Evolutionary conservation across 73 alveolate genomes (phyloP).

Genomic region (Paramecium caudatum): DNA sequence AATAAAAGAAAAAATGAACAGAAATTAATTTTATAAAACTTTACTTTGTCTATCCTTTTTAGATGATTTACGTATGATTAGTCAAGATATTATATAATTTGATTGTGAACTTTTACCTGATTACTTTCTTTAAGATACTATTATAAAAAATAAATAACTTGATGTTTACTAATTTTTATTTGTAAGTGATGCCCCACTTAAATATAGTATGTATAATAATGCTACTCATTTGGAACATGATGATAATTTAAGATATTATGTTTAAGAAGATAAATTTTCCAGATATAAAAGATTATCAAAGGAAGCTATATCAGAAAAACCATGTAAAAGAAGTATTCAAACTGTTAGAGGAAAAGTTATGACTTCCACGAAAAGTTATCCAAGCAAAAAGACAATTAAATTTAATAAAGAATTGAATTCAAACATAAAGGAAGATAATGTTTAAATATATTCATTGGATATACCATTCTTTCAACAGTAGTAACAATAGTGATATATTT

Average conservation of each 20-base stretch:
- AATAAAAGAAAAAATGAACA: constrained; percentile 18
- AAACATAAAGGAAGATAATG: no score
- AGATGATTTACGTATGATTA: constrained; percentile 39
- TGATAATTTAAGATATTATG: neutral
- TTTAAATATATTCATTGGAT: no score
- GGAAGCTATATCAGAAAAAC: neutral
- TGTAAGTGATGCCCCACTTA: neutral
- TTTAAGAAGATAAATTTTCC: neutral
- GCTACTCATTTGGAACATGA: neutral
- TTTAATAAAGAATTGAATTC: constrained; percentile 5
- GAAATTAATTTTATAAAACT: constrained; percentile 5
- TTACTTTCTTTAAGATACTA: neutral
- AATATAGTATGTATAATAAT: constrained; percentile 27
- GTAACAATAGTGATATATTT: no score
- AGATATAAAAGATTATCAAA: neutral
- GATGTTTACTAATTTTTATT: constrained; percentile 11
- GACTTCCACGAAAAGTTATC: neutral
- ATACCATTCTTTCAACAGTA: no score
- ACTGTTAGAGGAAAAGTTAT: constrained; percentile 27
- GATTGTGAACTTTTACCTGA: neutral
- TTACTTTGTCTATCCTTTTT: constrained; percentile 2
- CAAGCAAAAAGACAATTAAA: constrained; percentile 24
- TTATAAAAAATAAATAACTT: neutral
- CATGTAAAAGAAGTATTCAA: constrained; percentile 8
- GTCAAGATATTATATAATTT: neutral